Evolutionary conservation across 306 rosid genomes (phyloP), one percentile per base, ranked within the genome.

Genomic region (Abrus precatorius): DNA sequence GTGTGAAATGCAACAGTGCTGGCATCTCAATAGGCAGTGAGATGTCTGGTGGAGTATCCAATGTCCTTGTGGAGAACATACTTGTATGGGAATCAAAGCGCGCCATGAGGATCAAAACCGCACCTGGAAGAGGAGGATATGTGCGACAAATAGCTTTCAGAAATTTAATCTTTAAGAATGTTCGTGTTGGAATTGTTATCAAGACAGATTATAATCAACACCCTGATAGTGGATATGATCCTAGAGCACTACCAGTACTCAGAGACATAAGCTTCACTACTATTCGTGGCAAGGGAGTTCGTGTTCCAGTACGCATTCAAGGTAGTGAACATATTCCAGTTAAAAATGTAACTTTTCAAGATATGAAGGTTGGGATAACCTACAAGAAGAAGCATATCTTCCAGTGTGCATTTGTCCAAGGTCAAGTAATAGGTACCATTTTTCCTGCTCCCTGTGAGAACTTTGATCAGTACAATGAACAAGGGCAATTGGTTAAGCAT

Each of bases 1-100:
- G 78, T 81, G 54, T 83, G 74, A 83, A 84, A 83, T 88, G 87
- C 81, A 80, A 89, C 93, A 94, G 97, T 28, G 97, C 98, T 13
- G 98, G 98, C 20, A 69, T 94, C 77, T 94, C 98, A 69, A 92
- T 94, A 62, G 98, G 98, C 73, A 94, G 98, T 47, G 98, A 94
- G 76, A 94, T 94, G 98, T 94, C 98, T 5, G 98, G 98, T 62
- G 98, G 98, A 14, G 95, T 94, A 79, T 91, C 91, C 32, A 84
- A 90, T 55, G 74, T 94, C 72, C 88, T 93, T 0, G 86, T 94
- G 60, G 97, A 94, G 84, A 94, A 94, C 80, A 67, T 94, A 43
- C 83, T 91, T 20, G 90, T 92, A 38, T 94, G 98, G 98, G 75
- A 86, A 78, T 94, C 98, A 33, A 86, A 97, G 79, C 97, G 98